Evolutionary conservation across 2,329 filamentous ascomycete genomes (phyloP).

Genomic region (Diaporthe sp.): DNA sequence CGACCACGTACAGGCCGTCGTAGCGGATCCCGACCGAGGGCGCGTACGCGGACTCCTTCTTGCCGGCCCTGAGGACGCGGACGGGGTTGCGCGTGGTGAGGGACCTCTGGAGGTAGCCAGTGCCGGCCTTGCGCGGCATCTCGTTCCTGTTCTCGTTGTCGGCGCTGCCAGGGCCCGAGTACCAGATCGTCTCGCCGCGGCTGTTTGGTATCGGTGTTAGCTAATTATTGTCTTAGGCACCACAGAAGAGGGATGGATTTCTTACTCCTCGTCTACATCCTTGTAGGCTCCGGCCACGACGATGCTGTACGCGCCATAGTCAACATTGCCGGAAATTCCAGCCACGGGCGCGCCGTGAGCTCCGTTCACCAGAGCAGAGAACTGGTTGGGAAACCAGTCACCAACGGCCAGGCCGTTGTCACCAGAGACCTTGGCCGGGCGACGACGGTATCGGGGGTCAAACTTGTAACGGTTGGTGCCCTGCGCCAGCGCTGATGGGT

Average conservation of each 20-base stretch:
- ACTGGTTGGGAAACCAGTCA: slow-evolving; percentile 68
- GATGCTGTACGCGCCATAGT: slow-evolving; percentile 66
- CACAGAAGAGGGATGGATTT: no score
- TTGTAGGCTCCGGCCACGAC: slow-evolving; percentile 59
- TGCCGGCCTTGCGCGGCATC: slow-evolving; percentile 38
- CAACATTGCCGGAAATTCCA: slow-evolving; percentile 64
- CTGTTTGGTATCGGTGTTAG: slow-evolving; percentile 5
- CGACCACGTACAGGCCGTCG: slow-evolving; percentile 53
- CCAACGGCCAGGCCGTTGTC: slow-evolving; percentile 54
- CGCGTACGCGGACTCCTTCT: slow-evolving; percentile 32
- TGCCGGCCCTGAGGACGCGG: slow-evolving; percentile 50
- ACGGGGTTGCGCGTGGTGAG: slow-evolving; percentile 42
- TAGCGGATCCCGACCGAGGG: slow-evolving; percentile 52
- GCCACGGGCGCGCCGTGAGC: slow-evolving; percentile 64
- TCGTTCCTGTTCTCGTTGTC: slow-evolving; percentile 36
- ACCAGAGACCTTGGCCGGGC: slow-evolving; percentile 43
- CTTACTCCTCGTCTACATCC: slow-evolving; percentile 47
- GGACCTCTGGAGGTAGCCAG: slow-evolving; percentile 44
- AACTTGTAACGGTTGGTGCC: neutral
- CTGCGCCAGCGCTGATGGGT: neutral
- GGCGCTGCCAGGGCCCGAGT: slow-evolving; percentile 48
- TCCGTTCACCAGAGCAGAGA: slow-evolving; percentile 65
- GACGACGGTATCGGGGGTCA: slow-evolving; percentile 43
- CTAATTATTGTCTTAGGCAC: neutral
- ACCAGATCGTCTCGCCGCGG: slow-evolving; percentile 45